Evolutionary conservation across 139 green algal species (phyloP).

Genomic region (Chlorella sp.): DNA sequence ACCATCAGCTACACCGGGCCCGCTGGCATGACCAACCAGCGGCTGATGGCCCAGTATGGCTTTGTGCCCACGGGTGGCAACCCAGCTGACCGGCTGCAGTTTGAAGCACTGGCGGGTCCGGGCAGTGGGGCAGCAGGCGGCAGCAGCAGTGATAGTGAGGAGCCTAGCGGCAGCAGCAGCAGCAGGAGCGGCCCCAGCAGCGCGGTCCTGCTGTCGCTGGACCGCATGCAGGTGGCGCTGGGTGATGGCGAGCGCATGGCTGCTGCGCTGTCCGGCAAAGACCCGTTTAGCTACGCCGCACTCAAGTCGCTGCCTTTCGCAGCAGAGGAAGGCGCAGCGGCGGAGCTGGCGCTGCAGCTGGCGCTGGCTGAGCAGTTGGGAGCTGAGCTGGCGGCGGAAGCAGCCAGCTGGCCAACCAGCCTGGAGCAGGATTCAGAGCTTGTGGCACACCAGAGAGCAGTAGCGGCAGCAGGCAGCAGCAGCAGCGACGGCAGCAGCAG

Average conservation of each 20-base stretch:
- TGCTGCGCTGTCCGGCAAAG: conserved; percentile 33
- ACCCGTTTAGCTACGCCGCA: conserved; percentile 47
- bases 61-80: conserved; percentile 62
- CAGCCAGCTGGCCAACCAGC: conserved; percentile 28
- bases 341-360: not conserved
- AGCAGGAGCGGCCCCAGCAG: not conserved
- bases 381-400: conserved; percentile 31
- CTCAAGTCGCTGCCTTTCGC: conserved; percentile 46
- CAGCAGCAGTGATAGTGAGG: not conserved
- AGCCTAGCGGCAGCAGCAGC: not conserved
- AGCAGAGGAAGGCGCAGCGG: not conserved
- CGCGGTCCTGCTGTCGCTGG: conserved; percentile 35
- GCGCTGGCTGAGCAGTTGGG: conserved; percentile 20
- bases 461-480: not conserved
- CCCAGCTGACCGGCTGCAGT: conserved; percentile 51
- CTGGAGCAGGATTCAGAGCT: conserved; percentile 29
- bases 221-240: conserved; percentile 47
- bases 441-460: not conserved
- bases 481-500: not conserved
- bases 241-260: conserved; percentile 48
- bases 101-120: conserved; percentile 16
- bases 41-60: conserved; percentile 69
- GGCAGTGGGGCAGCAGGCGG: conserved; percentile 4
- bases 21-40: conserved; percentile 46
- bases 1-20: conserved; percentile 70